These are phyloP conservation scores for Alternaria metachromatica DNA, from an alignment of 2,329 filamentous ascomycete genomes.

Conservation along the genomic window DNA sequence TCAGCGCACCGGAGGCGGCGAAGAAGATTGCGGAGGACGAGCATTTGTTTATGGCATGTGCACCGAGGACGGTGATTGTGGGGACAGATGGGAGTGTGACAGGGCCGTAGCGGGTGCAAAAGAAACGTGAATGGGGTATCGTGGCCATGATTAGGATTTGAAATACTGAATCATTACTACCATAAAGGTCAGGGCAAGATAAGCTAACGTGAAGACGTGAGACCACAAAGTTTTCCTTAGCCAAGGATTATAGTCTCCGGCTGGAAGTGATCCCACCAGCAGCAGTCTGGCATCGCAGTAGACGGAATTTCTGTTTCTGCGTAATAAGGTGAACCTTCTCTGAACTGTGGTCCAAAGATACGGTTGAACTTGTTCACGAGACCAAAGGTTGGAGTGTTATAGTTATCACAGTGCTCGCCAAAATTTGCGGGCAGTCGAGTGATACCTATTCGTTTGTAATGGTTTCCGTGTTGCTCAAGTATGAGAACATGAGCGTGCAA, in stretches of 20 bases:
- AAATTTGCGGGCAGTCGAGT: not conserved
- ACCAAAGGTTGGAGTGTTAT: not conserved
- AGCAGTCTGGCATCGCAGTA: no score
- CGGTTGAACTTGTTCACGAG: not conserved
- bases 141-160: not conserved
- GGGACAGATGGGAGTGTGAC: not conserved
- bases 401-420: no score
- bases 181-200: not conserved
- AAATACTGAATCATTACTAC: not conserved
- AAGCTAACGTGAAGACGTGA: not conserved
- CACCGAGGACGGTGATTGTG: not conserved
- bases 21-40: not conserved
- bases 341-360: not conserved
- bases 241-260: not conserved
- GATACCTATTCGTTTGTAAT: not conserved
- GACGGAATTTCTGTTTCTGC: no score
- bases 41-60: not conserved
- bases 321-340: no score
- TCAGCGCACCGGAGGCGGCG: not conserved
- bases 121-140: no score
- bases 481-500: not conserved
- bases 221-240: not conserved
- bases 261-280: not conserved
- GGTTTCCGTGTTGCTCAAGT: not conserved
- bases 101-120: not conserved